phyloP scores from a whole-genome alignment of 2,329 filamentous ascomycete genomes.

The Penicillium sp. region DNA sequence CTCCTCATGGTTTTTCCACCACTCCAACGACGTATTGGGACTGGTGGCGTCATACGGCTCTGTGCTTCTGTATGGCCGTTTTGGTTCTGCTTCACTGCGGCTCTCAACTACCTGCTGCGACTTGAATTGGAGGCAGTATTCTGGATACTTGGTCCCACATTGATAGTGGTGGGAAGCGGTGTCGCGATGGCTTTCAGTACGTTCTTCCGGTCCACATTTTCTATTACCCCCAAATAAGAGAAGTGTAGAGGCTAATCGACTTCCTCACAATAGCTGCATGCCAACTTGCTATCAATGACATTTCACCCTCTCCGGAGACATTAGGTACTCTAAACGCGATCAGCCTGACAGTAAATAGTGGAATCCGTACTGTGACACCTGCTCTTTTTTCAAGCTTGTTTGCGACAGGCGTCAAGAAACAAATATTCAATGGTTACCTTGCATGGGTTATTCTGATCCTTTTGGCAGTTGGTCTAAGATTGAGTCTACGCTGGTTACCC shows the following conservation, averaged over 20 bases:
- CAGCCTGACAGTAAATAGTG: conserved; percentile 59
- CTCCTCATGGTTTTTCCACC: conserved; percentile 66
- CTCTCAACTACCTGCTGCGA: conserved; percentile 56
- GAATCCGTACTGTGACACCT: conserved; percentile 62
- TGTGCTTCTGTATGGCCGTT: conserved; percentile 55
- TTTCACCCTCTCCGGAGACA: conserved; percentile 60
- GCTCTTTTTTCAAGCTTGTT: conserved; percentile 64
- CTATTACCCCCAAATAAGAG: neutral
- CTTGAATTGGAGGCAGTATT: conserved; percentile 47
- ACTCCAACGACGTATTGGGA: conserved; percentile 63
- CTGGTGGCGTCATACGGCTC: conserved; percentile 58
- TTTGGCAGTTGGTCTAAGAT: conserved; percentile 31
- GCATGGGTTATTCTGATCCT: conserved; percentile 58
- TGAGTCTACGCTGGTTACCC: conserved; percentile 20
- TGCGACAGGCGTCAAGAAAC: conserved; percentile 60
- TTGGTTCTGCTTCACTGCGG: conserved; percentile 55
- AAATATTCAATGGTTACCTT: conserved; percentile 61
- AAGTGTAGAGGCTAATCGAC: neutral
- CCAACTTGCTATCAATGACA: conserved; percentile 72
- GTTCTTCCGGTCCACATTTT: conserved; percentile 10
- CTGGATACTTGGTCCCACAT: conserved; percentile 50
- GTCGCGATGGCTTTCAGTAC: conserved; percentile 65
- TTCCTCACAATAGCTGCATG: conserved; percentile 46
- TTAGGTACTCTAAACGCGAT: conserved; percentile 70
- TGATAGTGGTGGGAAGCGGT: conserved; percentile 55